Evolutionary conservation across 768 basidiomycete genomes (phyloP), one percentile per base, ranked within the genome.

Genomic region (Solioccasus polychromus): DNA sequence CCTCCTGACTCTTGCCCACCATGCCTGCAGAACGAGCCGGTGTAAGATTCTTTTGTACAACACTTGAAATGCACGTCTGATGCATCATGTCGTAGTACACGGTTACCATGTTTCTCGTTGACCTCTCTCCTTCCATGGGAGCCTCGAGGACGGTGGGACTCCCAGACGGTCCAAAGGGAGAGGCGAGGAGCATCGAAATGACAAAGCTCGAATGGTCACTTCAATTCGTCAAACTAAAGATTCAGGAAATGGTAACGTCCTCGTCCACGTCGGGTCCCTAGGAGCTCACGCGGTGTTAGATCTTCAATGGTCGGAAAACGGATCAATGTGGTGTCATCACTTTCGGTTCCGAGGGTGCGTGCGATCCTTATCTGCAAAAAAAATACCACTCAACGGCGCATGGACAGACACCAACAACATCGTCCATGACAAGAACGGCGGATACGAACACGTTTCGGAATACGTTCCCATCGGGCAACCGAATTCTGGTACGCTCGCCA

Each of bases 241-340:
- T 94, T 26, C 91, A 95, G 61, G 88, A 94, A 50, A 92, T 95
- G 85, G 90, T 89, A 43, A 9, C 64, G 59, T 14, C 11, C 22
- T n/a, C 24, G 4, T 15, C 41, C 25, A 37, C 32, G 11, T 30
- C 2, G 5, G 26, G 3, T 32, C 20, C 14, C 38, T 22, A 23
- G 1, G n/a, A 12, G 10, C 34, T 42, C 10, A 54, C 17, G 11
- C 23, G 10, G 19, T 10, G 24, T 20, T 45, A 98, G 94, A 92
- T 97, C 53, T 92, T 83, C 60, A 82, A 88, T 53, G 88, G 85
- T 12, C 76, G 94, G 32, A 96, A 95, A 71, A 97, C 94, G 9
- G 94, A 95, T 60, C 83, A 91, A 60, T 91, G 92, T 61, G 90
- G 92, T n/a, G 79, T 97, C 23, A 76, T 96, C 37, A 67, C 85